A percentile compares a stretch with the other conserved stretches of the same genome.
Conservation (phyloP, 371 early-diverging fungal genomes). For the Lichtheimia ramosa region DNA sequence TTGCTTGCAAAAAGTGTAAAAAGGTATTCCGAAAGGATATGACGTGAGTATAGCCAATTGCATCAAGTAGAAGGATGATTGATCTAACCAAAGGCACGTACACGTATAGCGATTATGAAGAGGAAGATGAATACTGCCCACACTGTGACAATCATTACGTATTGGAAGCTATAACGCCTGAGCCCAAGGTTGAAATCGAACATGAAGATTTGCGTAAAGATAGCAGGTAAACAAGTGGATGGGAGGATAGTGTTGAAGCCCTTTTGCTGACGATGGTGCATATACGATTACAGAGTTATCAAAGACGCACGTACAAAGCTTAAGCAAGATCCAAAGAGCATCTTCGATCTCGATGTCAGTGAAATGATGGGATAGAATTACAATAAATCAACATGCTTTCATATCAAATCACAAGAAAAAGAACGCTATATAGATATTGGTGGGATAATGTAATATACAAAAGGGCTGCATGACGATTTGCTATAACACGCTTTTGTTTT, state of each 20-base stretch:
- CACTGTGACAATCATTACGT: slow-evolving; percentile 97
- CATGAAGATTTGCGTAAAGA: slow-evolving; percentile 87
- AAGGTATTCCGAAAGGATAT: slow-evolving; percentile 95
- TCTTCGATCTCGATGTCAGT: slow-evolving; percentile 42
- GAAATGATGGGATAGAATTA: slow-evolving; percentile 39
- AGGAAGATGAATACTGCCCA: slow-evolving; percentile 96
- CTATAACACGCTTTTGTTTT: slow-evolving; percentile 2
- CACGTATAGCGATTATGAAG: slow-evolving; percentile 75
- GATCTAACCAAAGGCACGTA: too few species aligned
- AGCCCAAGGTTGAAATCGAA: slow-evolving; percentile 83
- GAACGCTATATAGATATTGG: background rate
- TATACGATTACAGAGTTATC: slow-evolving; percentile 27
- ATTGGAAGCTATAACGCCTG: slow-evolving; percentile 88
- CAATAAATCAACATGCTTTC: background rate
- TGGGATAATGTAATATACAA: slow-evolving; percentile 3
- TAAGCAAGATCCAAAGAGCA: slow-evolving; percentile 26
- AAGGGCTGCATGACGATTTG: background rate
- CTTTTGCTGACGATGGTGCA: background rate
- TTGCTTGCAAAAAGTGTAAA: slow-evolving; percentile 98
- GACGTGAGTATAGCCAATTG: slow-evolving; percentile 45
- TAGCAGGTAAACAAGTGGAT: slow-evolving; percentile 39
- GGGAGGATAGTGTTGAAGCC: background rate
- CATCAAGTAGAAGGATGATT: background rate
- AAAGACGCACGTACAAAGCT: slow-evolving; percentile 32
- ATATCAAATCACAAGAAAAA: background rate